Base-by-base conservation (phyloP, 2,329 filamentous ascomycete species). In the Epichloe uncinata region DNA sequence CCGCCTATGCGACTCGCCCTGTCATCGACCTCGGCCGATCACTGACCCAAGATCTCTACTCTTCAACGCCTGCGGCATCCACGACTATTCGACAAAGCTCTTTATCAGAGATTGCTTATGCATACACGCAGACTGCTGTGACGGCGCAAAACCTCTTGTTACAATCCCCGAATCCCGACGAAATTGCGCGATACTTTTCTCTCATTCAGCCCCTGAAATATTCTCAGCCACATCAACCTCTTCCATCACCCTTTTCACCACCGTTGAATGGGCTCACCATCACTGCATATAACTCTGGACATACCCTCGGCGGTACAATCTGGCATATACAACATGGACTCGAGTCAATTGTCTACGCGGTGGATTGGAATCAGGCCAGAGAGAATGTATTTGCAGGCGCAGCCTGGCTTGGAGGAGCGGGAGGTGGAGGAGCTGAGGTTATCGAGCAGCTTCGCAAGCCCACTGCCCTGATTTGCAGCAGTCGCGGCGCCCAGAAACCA, bases 251-350 rank as follows among this genome's bases (percentile, higher is more conserved):
- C 1, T 94, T 89, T 62, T 94, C 89, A 2, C 88, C 90, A 4
- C 85, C 91, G 1, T 73, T 96, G 15, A 90, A 93, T 57, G 90
- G 90, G 4, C 78, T 98, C 16, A 95, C 88, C 2, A 87, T 98
- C 56, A 98, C 93, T 1, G 93, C 93, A 0, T 97, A 97, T 70
- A 95, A 94, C 67, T 89, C 93, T 7, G 93, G 93, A 55, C 91
- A 96, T 63, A 96, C 91, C 0, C 78, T 97, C 0, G 93, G 93
- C 65, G 93, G 93, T 50, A 97, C 93, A 22, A 95, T 98, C 71
- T 98, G 93, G 93, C 91, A 97, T 61, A 90, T 98, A 56, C 91
- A 97, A 61, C 89, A 97, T 70, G 89, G 90, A 0, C 77, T 96
- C 62, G 93, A 98, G 65, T 96, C 90, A 1, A 91, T 98, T 41